These are phyloP conservation scores for Oryza nivara DNA, from an alignment of 176 grass and related monocot genomes.

Conservation along the genomic window DNA sequence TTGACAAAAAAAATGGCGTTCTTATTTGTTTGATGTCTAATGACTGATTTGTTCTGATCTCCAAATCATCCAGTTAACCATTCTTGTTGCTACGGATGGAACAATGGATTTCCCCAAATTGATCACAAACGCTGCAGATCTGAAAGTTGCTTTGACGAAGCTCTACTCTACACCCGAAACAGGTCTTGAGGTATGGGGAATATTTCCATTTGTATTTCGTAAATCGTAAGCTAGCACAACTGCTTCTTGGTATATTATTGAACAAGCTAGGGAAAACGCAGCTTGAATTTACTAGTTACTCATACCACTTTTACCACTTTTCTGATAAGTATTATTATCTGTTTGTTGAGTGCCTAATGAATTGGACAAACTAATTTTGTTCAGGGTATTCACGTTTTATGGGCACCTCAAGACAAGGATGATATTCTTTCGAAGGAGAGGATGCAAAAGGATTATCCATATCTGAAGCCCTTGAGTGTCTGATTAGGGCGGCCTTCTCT, in stretches of 20 bases:
- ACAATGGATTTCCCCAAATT: neutral
- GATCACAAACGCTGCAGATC: constrained; percentile 17
- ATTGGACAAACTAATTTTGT: neutral
- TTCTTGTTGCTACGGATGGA: constrained; percentile 40
- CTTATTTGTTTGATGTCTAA: neutral
- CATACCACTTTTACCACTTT: neutral
- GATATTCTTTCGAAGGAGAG: constrained; percentile 15
- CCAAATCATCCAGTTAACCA: constrained; percentile 28
- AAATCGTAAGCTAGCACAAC: neutral
- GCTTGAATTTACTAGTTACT: neutral
- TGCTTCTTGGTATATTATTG: neutral
- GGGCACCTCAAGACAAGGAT: constrained; percentile 38
- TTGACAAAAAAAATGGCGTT: neutral
- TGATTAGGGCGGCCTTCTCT: neutral
- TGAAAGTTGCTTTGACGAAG: constrained; percentile 10
- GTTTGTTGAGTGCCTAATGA: neutral
- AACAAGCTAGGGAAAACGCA: neutral
- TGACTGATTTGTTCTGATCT: neutral
- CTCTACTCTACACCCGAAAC: neutral
- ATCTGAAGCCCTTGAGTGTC: constrained; percentile 6
- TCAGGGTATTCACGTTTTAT: constrained; percentile 34
- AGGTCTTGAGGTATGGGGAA: neutral
- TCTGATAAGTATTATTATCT: neutral
- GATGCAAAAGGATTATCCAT: constrained; percentile 16
- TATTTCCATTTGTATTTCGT: neutral